Evolutionary conservation across 108 stramenopile species (phyloP), one percentile per base, ranked within the genome.

Genomic region (Discostella pseudostelligera): DNA sequence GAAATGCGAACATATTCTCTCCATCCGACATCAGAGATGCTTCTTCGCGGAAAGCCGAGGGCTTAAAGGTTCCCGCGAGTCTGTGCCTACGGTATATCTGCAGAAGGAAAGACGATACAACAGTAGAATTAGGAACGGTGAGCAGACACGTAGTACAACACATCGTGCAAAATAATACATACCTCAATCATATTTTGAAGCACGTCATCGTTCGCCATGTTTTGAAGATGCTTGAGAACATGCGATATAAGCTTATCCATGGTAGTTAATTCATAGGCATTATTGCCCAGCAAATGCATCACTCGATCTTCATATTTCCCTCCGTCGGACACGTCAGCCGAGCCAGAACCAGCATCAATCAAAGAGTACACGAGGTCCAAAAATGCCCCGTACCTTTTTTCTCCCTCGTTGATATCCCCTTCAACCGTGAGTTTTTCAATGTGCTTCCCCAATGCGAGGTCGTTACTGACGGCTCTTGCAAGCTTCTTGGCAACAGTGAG

Each of bases 191-290:
- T 72, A 70, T 80, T 86, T 79, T 85, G 86, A 75, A 92, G 84
- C 9, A 82, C 85, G 36, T 92, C 94, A 70, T 95, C 94, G 53
- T 85, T 81, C 1, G 83, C 82, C 82, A 95, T 83, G 22, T 77
- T 69, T 58, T 92, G 90, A 57, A 95, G 70, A 55, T 92, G 87
- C 82, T 95, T 95, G 39, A 89, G 60, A 40, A 89, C 74, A 62
- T 92, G 87, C 32, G 85, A 83, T 67, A 95, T 83, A 45, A 95
- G 65, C 70, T 95, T 95, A 77, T 95, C 94, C 85, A 95, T 90
- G 16, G 94, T 95, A 10, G 87, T 87, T 37, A 95, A 83, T 54
- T 92, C 94, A 65, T 84, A 92, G 2, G 81, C 81, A 17, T 86
- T 80, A 57, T 95, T 89, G n/a, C 94, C 94, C 28, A 95, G 61